Percentiles rank a stretch among this genome's conserved stretches.
These are phyloP conservation scores for Chaetomiaceae sp. DNA, from an alignment of 2,329 filamentous ascomycete genomes.

Conservation along the genomic window DNA sequence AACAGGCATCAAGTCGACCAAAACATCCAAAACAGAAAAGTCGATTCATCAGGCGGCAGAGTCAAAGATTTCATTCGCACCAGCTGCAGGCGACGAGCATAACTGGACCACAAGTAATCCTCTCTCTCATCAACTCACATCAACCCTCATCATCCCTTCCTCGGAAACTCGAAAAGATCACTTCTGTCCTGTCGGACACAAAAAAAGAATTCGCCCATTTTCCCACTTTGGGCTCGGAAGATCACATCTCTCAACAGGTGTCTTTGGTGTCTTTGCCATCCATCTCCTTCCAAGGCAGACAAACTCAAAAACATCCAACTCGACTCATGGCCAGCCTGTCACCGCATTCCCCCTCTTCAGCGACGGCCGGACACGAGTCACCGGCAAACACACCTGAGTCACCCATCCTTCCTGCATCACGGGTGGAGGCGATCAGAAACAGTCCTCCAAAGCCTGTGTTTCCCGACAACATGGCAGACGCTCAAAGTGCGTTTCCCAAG, in stretches of 20 bases:
- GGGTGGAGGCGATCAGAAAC: constrained; percentile 8
- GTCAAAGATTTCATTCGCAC: background rate
- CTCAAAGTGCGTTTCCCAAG: constrained; percentile 9
- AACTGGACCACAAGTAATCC: background rate
- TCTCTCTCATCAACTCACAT: background rate
- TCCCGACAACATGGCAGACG: constrained; percentile 18
- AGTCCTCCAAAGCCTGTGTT: constrained; percentile 8
- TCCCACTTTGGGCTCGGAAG: background rate
- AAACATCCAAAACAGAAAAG: background rate
- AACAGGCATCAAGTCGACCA: constrained; percentile 1
- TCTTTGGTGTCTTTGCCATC: no score
- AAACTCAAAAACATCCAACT: background rate
- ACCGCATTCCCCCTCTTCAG: constrained; percentile 13
- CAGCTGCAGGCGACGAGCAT: constrained; percentile 2
- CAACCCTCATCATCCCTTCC: background rate
- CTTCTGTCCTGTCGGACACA: background rate
- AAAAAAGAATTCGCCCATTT: background rate
- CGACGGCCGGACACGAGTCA: constrained; percentile 11
- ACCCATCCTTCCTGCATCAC: constrained; percentile 16
- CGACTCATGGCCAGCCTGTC: constrained; percentile 21
- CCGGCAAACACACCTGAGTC: constrained; percentile 19
- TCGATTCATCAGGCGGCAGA: background rate
- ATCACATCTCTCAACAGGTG: background rate
- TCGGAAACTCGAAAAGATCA: constrained; percentile 2
- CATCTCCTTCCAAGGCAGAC: background rate